Base-by-base conservation (phyloP, 129 eudicot species). In the Chrysanthemum seticuspe region DNA sequence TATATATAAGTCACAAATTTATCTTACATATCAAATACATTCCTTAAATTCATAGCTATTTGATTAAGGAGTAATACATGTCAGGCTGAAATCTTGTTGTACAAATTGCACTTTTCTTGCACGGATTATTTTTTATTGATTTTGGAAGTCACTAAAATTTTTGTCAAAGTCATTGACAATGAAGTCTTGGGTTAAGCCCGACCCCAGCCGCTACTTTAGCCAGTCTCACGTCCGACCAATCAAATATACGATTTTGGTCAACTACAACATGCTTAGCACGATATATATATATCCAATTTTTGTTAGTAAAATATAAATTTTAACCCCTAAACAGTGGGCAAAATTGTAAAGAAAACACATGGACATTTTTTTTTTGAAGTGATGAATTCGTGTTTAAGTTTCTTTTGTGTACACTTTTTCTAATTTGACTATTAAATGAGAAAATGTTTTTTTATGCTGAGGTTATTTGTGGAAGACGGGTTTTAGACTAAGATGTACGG, bases 211-310 rank as follows among this genome's bases (percentile, higher is more conserved):
- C 5, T 54, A 31, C 44, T 74, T 14, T 31, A 53, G 49, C 36
- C 68, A 16, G 50, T 58, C 68, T 21, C 73, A 36, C 25, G 0
- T 19, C 55, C 64, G 31, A 76, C 69, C 63, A 76, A 68, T 76
- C 53, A 68, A 19, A 59, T 13, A 29, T 61, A n/a, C 19, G 45
- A 18, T 59, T 23, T 58, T 50, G 55, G 75, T 69, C 75, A 68
- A 60, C 55, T 25, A 48, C 56, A 36, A 34, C 55, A 49, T 58
- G 76, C 76, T 25, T 13, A 21, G 4, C 76, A 64, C 57, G 45
- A 74, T 18, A 9, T 18, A 74, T 18, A 9, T 18, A 9, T 8
- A 74, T 74, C 55, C 52, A 13, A 53, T 74, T 10, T 29, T 53
- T 63, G 34, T 59, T 72, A 61, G 1, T 36, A 59, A 2, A 3